These are phyloP conservation scores for Epichloe uncinata DNA, from an alignment of 2,329 filamentous ascomycete species.

Conservation along the genomic window DNA sequence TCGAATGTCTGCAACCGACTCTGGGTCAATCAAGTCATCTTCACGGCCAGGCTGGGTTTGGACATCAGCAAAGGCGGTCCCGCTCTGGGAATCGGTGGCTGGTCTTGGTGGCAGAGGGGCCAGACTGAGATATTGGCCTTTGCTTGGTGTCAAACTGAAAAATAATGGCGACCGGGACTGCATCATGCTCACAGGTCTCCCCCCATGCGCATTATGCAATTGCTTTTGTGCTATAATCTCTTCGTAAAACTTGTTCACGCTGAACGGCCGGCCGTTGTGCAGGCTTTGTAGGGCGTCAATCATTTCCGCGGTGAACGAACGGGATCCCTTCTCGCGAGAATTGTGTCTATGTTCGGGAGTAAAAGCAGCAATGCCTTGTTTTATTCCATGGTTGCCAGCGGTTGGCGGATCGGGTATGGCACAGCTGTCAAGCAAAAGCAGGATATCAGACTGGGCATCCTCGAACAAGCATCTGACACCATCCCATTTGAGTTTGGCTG, in stretches of 20 bases:
- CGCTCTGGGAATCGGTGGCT: slow-evolving; percentile 16
- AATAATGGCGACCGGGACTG: slow-evolving; percentile 33
- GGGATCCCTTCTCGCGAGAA: slow-evolving; percentile 28
- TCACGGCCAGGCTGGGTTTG: slow-evolving; percentile 14
- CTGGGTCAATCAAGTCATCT: slow-evolving; percentile 32
- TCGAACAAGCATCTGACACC: slow-evolving; percentile 49
- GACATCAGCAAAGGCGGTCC: slow-evolving; percentile 11
- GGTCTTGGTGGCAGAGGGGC: slow-evolving; percentile 29
- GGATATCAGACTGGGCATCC: slow-evolving; percentile 48
- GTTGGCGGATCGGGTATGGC: slow-evolving; percentile 37
- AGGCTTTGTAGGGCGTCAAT: slow-evolving; percentile 42
- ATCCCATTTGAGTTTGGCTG: slow-evolving; percentile 50
- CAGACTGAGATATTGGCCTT: slow-evolving; percentile 38
- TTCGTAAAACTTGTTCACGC: slow-evolving; percentile 41
- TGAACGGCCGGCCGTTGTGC: slow-evolving; percentile 40
- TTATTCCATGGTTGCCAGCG: slow-evolving; percentile 40
- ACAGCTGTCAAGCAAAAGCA: slow-evolving; percentile 50
- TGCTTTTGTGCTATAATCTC: slow-evolving; percentile 35
- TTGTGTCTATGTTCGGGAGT: slow-evolving; percentile 36
- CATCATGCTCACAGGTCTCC: slow-evolving; percentile 32
- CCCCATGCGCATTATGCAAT: slow-evolving; percentile 27
- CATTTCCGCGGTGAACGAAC: slow-evolving; percentile 45
- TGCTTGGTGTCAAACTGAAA: slow-evolving; percentile 42
- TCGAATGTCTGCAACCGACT: slow-evolving; percentile 38
- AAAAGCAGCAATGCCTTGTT: slow-evolving; percentile 50